phyloP scores from a whole-genome alignment of 345 rosid genomes.

The Raphanus raphanistrum region DNA sequence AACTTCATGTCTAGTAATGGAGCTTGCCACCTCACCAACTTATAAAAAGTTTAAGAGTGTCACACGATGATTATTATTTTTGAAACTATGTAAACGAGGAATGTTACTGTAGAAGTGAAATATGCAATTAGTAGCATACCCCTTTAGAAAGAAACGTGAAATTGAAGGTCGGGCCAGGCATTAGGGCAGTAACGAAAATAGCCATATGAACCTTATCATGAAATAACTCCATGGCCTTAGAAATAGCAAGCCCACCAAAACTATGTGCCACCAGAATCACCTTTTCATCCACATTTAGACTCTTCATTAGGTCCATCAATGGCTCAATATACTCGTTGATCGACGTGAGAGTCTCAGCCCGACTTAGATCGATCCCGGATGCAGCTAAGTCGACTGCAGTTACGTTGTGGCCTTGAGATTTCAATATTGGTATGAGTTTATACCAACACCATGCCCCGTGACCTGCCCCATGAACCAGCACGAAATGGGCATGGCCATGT shows the following conservation, averaged over 20 bases:
- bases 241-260: slow-evolving; percentile 26
- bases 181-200: slow-evolving; percentile 29
- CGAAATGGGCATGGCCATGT: slow-evolving; percentile 8
- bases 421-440: slow-evolving; percentile 27
- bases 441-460: slow-evolving; percentile 34
- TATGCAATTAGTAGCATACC: slow-evolving; percentile 16
- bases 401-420: slow-evolving; percentile 29
- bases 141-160: slow-evolving; percentile 28
- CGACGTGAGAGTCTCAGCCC: slow-evolving; percentile 20
- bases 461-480: slow-evolving; percentile 28
- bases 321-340: not conserved
- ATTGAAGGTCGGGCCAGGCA: slow-evolving; percentile 28
- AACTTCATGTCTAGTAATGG: slow-evolving; percentile 42
- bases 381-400: slow-evolving; percentile 16
- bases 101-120: not conserved
- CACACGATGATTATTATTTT: not conserved
- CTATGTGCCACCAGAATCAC: slow-evolving; percentile 34
- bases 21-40: slow-evolving; percentile 41
- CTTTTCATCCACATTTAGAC: slow-evolving; percentile 18
- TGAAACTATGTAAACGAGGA: not conserved
- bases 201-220: slow-evolving; percentile 26
- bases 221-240: slow-evolving; percentile 26
- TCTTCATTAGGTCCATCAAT: slow-evolving; percentile 14
- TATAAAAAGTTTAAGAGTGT: not conserved
- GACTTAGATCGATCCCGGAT: slow-evolving; percentile 5